phyloP scores from a whole-genome alignment of 2,329 filamentous ascomycete genomes.

The Ophiostoma tasmaniense region DNA sequence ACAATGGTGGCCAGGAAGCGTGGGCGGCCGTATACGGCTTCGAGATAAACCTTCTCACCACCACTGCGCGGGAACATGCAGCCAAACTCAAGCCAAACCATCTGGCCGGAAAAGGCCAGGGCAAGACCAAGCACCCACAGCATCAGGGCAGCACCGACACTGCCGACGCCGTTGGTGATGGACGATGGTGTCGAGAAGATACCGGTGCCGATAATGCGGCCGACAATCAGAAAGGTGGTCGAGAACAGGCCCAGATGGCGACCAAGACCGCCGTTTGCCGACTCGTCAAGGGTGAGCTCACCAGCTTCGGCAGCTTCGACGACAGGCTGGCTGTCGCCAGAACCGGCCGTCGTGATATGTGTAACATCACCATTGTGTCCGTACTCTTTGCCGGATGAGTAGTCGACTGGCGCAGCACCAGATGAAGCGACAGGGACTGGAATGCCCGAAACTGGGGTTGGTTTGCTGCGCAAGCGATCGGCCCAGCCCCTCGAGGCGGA shows the following conservation, averaged over 20 bases:
- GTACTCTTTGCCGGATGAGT: background rate
- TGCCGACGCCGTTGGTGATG: slow-evolving; percentile 44
- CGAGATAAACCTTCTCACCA: slow-evolving; percentile 59
- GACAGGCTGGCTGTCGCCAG: background rate
- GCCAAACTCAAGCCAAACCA: slow-evolving; percentile 56
- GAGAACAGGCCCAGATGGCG: slow-evolving; percentile 20
- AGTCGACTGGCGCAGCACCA: background rate
- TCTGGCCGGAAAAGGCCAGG: slow-evolving; percentile 50
- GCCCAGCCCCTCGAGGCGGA: background rate
- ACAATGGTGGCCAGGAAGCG: slow-evolving; percentile 52
- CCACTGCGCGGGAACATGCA: slow-evolving; percentile 53
- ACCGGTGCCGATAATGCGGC: slow-evolving; percentile 27
- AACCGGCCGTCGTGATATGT: background rate
- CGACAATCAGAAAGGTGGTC: slow-evolving; percentile 21
- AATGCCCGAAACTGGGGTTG: background rate
- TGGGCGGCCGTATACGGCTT: slow-evolving; percentile 51
- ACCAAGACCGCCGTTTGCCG: slow-evolving; percentile 15
- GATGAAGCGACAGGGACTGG: background rate
- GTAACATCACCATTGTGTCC: background rate
- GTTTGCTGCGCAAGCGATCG: background rate
- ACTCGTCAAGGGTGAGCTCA: slow-evolving; percentile 19
- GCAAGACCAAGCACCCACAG: slow-evolving; percentile 32
- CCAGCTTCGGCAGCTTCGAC: slow-evolving; percentile 15
- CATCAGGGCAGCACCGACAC: slow-evolving; percentile 39
- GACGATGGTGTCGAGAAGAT: slow-evolving; percentile 47